A percentile compares a stretch with the other conserved stretches of the same genome.
phyloP scores from a whole-genome alignment of 2,329 filamentous ascomycete species.

The Pleomassaria siparia region DNA sequence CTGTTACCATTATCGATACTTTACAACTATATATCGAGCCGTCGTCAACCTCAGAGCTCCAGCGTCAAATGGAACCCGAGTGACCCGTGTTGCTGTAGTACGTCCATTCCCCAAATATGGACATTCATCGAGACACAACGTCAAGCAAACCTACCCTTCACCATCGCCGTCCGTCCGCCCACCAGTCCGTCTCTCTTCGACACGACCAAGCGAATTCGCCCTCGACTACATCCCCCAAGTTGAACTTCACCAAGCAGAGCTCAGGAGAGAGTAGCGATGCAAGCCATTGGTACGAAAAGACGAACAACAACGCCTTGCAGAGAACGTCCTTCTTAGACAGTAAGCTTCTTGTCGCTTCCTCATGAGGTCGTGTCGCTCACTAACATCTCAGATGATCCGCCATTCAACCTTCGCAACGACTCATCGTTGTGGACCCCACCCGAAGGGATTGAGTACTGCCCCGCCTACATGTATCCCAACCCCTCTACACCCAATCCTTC shows the following conservation, averaged over 20 bases:
- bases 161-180: slow-evolving; percentile 47
- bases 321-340: slow-evolving; percentile 46
- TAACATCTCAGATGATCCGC: slow-evolving; percentile 41
- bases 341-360: slow-evolving; percentile 18
- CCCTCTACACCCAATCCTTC: slow-evolving; percentile 30
- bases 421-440: slow-evolving; percentile 49
- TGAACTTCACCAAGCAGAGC: slow-evolving; percentile 41
- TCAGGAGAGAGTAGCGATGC: slow-evolving; percentile 56
- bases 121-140: slow-evolving; percentile 21
- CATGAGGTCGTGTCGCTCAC: background rate
- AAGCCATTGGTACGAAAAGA: slow-evolving; percentile 55
- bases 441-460: slow-evolving; percentile 27
- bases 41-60: background rate
- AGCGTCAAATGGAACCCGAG: background rate
- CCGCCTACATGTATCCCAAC: slow-evolving; percentile 11
- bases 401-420: slow-evolving; percentile 49
- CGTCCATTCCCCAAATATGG: slow-evolving; percentile 17
- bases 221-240: slow-evolving; percentile 42
- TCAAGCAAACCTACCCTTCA: slow-evolving; percentile 20
- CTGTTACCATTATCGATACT: background rate
- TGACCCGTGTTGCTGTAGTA: background rate
- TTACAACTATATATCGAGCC: background rate
- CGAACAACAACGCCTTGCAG: slow-evolving; percentile 51
- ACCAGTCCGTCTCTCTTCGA: slow-evolving; percentile 50
- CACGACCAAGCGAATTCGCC: slow-evolving; percentile 46